Conservation (phyloP, 2,329 filamentous ascomycete genomes). For the Penicillium sp. region DNA sequence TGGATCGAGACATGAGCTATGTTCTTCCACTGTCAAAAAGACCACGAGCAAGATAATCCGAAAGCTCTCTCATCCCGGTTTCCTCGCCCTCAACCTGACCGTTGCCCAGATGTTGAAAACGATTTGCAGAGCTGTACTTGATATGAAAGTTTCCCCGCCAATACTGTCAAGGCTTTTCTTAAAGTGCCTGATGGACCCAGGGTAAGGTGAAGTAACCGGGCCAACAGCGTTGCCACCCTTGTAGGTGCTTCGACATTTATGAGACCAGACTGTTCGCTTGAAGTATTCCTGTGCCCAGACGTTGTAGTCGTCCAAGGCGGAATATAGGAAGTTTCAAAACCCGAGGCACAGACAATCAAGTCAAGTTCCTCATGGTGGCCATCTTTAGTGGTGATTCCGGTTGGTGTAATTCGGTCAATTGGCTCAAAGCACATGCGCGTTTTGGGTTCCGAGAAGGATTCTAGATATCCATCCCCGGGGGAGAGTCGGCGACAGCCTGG, state of each 20-base stretch:
- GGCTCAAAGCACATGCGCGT: conserved; percentile 55
- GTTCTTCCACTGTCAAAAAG: too few species aligned
- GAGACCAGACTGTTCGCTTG: background rate
- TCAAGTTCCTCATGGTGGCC: conserved; percentile 17
- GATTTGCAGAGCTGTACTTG: conserved; percentile 16
- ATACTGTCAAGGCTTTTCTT: conserved; percentile 2
- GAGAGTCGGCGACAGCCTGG: background rate
- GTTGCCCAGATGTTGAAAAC: conserved; percentile 17
- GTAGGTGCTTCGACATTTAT: background rate
- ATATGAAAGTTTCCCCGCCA: conserved; percentile 16
- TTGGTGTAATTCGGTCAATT: conserved; percentile 45
- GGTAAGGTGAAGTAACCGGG: conserved; percentile 17
- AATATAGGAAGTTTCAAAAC: conserved; percentile 35
- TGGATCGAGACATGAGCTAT: too few species aligned
- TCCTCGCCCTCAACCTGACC: conserved; percentile 10
- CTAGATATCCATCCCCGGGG: conserved; percentile 47
- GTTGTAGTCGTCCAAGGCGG: conserved; percentile 38
- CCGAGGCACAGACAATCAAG: conserved; percentile 36
- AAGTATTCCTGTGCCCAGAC: background rate
- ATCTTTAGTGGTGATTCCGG: conserved; percentile 26
- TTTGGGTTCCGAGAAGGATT: conserved; percentile 58
- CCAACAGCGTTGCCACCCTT: conserved; percentile 17
- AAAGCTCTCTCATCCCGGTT: background rate
- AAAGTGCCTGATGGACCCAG: conserved; percentile 21
- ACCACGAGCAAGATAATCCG: background rate